These are phyloP conservation scores for Lathyrus aphaca DNA, from an alignment of 306 rosid species.

Conservation along the genomic window DNA sequence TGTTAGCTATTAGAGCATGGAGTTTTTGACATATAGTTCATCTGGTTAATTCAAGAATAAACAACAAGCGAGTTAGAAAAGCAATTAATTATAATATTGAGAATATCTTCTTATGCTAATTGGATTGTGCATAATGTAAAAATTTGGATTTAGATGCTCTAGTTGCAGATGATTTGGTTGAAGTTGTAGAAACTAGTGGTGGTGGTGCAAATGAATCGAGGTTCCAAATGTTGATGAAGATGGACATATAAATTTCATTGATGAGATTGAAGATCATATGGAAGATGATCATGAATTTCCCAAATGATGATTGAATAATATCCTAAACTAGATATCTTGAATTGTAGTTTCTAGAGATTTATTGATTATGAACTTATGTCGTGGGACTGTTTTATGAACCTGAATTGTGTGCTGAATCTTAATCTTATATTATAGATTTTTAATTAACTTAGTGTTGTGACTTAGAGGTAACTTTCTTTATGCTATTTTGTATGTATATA, in stretches of 20 bases:
- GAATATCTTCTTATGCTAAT: neutral
- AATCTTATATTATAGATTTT: neutral
- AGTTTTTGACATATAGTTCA: neutral
- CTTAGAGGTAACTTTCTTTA: neutral
- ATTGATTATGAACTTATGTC: neutral
- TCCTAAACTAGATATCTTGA: conserved; percentile 6
- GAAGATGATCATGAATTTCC: neutral
- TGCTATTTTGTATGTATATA: neutral
- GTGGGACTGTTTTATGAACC: neutral
- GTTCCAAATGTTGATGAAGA: neutral
- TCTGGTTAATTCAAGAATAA: neutral
- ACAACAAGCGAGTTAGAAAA: neutral
- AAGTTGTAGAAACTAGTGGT: neutral
- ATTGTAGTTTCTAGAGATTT: neutral
- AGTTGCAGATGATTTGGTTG: neutral
- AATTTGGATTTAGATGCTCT: neutral
- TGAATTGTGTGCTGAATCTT: neutral
- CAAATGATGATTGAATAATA: neutral
- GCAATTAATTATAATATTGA: neutral
- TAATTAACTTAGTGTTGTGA: neutral
- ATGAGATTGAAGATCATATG: neutral
- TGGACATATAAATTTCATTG: neutral
- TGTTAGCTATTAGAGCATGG: too few species aligned
- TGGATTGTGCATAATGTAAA: neutral
- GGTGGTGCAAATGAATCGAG: neutral